Evolutionary conservation across 2,329 filamentous ascomycete species (phyloP), one percentile per base, ranked within the genome.

Genomic region (Myrmaecium sp.): DNA sequence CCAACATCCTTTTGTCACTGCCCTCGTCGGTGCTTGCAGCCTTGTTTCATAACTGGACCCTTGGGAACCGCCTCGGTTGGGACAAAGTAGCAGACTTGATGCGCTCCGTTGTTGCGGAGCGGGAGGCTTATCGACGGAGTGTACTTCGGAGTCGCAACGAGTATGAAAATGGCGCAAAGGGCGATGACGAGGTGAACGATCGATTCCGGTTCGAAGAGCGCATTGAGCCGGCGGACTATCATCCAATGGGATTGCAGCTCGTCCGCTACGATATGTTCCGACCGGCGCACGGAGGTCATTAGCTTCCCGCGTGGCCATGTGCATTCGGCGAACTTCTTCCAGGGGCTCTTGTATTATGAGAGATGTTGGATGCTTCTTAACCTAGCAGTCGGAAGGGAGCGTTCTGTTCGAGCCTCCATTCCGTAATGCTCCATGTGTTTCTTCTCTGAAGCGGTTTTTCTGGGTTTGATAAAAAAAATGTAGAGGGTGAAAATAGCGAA

Each of bases 1-100:
- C 78, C 0, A 70, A 66, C 15, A 55, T 80, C 13, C 55, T 84
- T 2, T 52, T 81, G 27, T 79, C 78, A 21, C 52, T 83, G 5
- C 78, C 78, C 0, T 78, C 77, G 36, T 55, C 64, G 9, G 55
- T 74, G 15, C 56, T 84, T 14, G 73, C 76, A 47, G 60, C 62
- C 32, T 51, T 80, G 2, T 57, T 83, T 17, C 73, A 77, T 38
- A 69, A 69, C 26, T 59, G 57, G 8, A 58, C 58, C 14, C 58
- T 72, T 6, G 66, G 64, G 21, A 49, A 43, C 11, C 50, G 50
- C 17, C 38, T 60, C 11, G 54, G 55, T 9, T 46, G 41, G 35
- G 38, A 45, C 13, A 51, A 46, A 2, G 44, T 54, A n/a, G 43
- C 39, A 4, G 49, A 46, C 20, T 41, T 57, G 27, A 51, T 58